A percentile compares a stretch with the other conserved stretches of the same genome.
Evolutionary conservation across 148 eudicot species (phyloP).

Genomic region (Dianthus caryophyllus): DNA sequence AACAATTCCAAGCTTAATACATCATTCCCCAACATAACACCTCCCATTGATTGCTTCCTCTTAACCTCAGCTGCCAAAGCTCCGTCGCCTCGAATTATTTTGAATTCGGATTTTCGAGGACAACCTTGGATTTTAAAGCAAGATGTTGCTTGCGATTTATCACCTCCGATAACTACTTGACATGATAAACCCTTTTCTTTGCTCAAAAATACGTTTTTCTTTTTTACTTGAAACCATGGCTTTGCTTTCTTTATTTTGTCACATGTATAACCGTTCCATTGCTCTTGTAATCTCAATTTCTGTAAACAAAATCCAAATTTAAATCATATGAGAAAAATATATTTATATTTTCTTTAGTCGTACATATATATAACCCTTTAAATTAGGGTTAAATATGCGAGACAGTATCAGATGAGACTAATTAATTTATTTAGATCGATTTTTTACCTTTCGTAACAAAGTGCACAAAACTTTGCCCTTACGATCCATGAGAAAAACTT

Average conservation of each 20-base stretch:
- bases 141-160: constrained; percentile 21
- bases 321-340: not conserved
- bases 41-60: constrained; percentile 42
- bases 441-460: constrained; percentile 46
- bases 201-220: constrained; percentile 18
- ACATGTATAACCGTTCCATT: constrained; percentile 57
- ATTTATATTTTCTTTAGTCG: too few species aligned
- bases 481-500: constrained; percentile 74
- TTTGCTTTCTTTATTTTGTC: constrained; percentile 26
- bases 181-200: constrained; percentile 21
- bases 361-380: not conserved
- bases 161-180: constrained; percentile 31
- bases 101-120: constrained; percentile 37
- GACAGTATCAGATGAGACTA: too few species aligned
- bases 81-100: constrained; percentile 35
- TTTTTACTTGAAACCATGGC: constrained; percentile 54
- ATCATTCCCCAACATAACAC: constrained; percentile 60
- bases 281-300: constrained; percentile 38
- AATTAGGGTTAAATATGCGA: too few species aligned
- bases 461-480: constrained; percentile 62
- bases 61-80: constrained; percentile 43
- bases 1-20: constrained; percentile 53
- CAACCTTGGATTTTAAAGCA: constrained; percentile 40
- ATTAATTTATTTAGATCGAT: too few species aligned
- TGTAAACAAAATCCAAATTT: constrained; percentile 20